A percentile compares a stretch with the other conserved stretches of the same genome.
These are phyloP conservation scores for Musa itinerans DNA, from an alignment of 176 grass and related monocot species.

Conservation along the genomic window DNA sequence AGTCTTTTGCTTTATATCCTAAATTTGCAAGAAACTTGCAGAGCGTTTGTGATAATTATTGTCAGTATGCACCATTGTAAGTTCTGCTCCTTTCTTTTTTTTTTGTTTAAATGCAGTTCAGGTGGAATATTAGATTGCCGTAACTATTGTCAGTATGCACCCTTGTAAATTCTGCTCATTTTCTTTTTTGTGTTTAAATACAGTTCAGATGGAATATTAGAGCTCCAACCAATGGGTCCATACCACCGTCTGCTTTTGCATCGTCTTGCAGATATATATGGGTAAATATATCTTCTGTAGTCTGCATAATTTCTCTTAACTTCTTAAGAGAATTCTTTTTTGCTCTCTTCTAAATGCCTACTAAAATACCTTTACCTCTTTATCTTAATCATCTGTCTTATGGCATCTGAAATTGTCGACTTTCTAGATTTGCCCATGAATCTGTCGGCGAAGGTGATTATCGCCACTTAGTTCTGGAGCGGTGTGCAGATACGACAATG, in stretches of 20 bases:
- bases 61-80: no score
- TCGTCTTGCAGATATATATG: slow-evolving; percentile 86
- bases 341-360: not conserved
- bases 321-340: slow-evolving; percentile 2
- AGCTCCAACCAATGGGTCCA: slow-evolving; percentile 67
- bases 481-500: slow-evolving; percentile 85
- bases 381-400: not conserved
- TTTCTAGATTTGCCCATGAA: slow-evolving; percentile 70
- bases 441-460: slow-evolving; percentile 82
- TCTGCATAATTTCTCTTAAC: not conserved
- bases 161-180: not conserved
- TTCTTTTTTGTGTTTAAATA: slow-evolving; percentile 3
- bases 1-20: no score
- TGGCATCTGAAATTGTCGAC: not conserved
- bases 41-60: no score
- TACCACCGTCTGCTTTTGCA: slow-evolving; percentile 87
- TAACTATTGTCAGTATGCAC: not conserved
- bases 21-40: no score
- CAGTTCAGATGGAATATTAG: slow-evolving; percentile 37
- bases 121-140: not conserved
- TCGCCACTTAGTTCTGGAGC: slow-evolving; percentile 68
- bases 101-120: no score
- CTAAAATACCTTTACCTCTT: not conserved
- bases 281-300: slow-evolving; percentile 25
- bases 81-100: no score